Conservation (phyloP, 768 basidiomycete species). For the Lentinula sp. region DNA sequence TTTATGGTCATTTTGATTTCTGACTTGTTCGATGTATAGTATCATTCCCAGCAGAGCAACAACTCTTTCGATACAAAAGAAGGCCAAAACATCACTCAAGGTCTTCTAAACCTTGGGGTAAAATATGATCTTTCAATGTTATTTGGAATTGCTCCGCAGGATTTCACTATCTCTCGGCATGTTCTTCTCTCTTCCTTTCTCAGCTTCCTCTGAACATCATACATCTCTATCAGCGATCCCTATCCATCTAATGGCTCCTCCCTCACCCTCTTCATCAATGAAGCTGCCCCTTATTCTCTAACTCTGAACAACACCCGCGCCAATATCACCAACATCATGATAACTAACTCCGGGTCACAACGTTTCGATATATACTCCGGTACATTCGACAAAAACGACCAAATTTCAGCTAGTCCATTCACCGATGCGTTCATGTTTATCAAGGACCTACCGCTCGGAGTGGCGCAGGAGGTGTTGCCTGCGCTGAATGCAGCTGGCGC, state of each 20-base stretch:
- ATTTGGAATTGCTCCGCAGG: constrained; percentile 72
- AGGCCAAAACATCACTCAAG: constrained; percentile 49
- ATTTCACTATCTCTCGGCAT: constrained; percentile 60
- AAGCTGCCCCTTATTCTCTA: constrained; percentile 53
- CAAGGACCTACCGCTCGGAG: constrained; percentile 39
- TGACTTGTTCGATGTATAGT: constrained; percentile 31
- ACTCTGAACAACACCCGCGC: constrained; percentile 60
- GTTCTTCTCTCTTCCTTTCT: constrained; percentile 9
- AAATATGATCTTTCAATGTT: constrained; percentile 55
- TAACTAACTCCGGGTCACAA: constrained; percentile 57
- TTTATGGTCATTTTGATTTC: neutral
- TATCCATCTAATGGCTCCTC: constrained; percentile 58
- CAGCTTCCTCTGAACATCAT: constrained; percentile 2
- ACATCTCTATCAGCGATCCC: constrained; percentile 35
- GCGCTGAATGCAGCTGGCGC: constrained; percentile 43
- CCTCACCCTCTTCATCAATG: constrained; percentile 47
- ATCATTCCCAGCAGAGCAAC: constrained; percentile 53
- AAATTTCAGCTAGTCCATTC: constrained; percentile 72
- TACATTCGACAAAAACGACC: constrained; percentile 75
- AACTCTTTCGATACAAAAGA: constrained; percentile 52
- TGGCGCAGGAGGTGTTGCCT: constrained; percentile 50
- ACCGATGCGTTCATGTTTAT: constrained; percentile 59
- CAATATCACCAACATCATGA: constrained; percentile 54
- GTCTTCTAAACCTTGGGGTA: constrained; percentile 45
- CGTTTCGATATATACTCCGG: constrained; percentile 67